phyloP scores from a whole-genome alignment of 2,329 filamentous ascomycete genomes.

The Aspergillus brunneoviolaceus region DNA sequence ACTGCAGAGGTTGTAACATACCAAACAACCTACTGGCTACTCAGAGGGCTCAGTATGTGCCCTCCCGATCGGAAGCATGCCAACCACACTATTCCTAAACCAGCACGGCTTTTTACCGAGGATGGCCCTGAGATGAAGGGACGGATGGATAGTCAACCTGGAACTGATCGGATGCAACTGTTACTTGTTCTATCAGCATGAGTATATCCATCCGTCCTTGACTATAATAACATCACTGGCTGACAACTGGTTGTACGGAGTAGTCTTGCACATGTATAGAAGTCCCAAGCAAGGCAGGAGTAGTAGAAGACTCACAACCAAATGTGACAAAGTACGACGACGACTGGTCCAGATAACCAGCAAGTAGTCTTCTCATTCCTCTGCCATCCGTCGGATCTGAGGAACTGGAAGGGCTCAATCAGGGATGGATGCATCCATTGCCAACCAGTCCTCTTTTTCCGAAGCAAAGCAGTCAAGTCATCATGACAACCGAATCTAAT shows the following conservation, averaged over 20 bases:
- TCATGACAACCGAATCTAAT: constrained; percentile 16
- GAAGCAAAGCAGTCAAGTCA: constrained; percentile 8
- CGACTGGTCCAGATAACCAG: not conserved
- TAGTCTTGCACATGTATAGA: not conserved
- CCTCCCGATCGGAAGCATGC: constrained; percentile 8
- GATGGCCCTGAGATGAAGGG: not conserved
- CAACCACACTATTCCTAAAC: constrained; percentile 4
- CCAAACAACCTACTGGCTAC: not conserved
- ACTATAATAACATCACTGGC: too few relatives aligned
- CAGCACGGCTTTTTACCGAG: constrained; percentile 18
- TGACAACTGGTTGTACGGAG: too few relatives aligned
- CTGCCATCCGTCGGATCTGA: not conserved
- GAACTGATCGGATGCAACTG: not conserved
- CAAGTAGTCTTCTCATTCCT: not conserved
- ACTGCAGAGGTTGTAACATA: not conserved
- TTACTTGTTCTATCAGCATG: too few relatives aligned
- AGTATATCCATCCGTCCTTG: too few relatives aligned
- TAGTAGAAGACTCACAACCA: not conserved
- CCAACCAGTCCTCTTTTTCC: constrained; percentile 7
- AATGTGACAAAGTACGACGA: not conserved
- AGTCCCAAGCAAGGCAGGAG: not conserved
- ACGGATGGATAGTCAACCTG: not conserved
- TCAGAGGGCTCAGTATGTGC: too few relatives aligned
- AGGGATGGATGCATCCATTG: constrained; percentile 1
- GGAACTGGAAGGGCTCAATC: not conserved